Evolutionary conservation across 2,329 filamentous ascomycete species (phyloP).

Genomic region (Neonectria faginata): DNA sequence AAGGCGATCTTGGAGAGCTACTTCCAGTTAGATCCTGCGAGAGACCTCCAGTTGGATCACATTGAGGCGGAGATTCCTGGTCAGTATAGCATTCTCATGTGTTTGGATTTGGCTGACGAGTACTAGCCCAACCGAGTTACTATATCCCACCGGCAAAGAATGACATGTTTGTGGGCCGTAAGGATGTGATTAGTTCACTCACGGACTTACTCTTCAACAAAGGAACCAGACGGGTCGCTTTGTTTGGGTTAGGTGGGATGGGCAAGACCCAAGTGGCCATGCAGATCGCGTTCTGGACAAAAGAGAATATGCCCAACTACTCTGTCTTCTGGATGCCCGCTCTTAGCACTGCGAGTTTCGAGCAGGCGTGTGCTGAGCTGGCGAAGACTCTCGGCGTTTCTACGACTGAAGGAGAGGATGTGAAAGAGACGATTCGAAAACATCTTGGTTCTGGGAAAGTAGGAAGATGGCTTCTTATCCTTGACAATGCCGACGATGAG

Average conservation of each 20-base stretch:
- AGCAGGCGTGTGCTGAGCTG: conserved; percentile 14
- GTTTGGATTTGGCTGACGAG: conserved; percentile 41
- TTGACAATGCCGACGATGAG: conserved; percentile 44
- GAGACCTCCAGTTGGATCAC: background rate
- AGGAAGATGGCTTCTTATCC: conserved; percentile 41
- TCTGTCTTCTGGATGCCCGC: conserved; percentile 30
- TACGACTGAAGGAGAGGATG: background rate
- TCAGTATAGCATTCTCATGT: background rate
- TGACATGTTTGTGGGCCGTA: background rate
- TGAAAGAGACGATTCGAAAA: conserved; percentile 12
- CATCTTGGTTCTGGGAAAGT: conserved; percentile 34
- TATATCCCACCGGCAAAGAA: background rate
- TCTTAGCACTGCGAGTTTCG: conserved; percentile 20
- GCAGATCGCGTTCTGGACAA: conserved; percentile 6
- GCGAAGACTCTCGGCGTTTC: conserved; percentile 9
- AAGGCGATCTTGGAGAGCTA: conserved; percentile 7
- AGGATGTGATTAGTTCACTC: background rate
- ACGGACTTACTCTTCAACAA: background rate
- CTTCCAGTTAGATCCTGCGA: background rate
- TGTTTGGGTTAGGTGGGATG: conserved; percentile 7
- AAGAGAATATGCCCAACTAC: conserved; percentile 14
- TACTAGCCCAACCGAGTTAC: background rate
- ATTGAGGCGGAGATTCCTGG: background rate
- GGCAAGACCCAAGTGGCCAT: conserved; percentile 13
- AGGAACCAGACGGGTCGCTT: background rate